These are phyloP conservation scores for Platanthera guangdongensis DNA, from an alignment of 106 monocot species.

Conservation along the genomic window DNA sequence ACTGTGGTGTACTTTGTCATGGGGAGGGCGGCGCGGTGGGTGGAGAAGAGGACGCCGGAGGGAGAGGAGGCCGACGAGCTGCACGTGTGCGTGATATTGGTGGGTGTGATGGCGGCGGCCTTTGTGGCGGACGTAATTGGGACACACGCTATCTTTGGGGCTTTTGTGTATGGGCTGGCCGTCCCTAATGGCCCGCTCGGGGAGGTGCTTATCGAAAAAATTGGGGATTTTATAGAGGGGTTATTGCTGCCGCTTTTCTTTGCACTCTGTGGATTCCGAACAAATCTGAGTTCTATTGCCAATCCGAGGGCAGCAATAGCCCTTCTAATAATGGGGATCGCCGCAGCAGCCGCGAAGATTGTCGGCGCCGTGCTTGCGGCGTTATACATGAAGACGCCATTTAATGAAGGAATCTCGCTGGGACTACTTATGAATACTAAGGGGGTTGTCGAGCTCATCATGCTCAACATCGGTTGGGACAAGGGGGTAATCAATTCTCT, in stretches of 20 bases:
- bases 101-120: conserved; percentile 23
- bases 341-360: conserved; percentile 17
- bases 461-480: conserved; percentile 45
- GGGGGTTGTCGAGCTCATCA: conserved; percentile 46
- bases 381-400: conserved; percentile 22
- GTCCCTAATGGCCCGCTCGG: conserved; percentile 34
- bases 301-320: conserved; percentile 5
- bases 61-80: conserved; percentile 22
- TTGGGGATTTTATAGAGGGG: conserved; percentile 28
- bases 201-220: conserved; percentile 29
- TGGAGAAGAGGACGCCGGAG: conserved; percentile 24
- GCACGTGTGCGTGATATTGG: conserved; percentile 17
- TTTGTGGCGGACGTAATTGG: conserved; percentile 30
- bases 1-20: conserved; percentile 2
- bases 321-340: conserved; percentile 13
- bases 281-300: conserved; percentile 3
- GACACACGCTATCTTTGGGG: conserved; percentile 39
- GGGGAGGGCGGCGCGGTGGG: conserved; percentile 17
- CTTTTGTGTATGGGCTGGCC: conserved; percentile 39
- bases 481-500: conserved; percentile 13
- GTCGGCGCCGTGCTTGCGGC: conserved; percentile 18
- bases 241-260: conserved; percentile 46
- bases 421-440: conserved; percentile 53
- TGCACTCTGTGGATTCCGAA: conserved; percentile 30
- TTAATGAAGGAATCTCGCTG: conserved; percentile 28